Conservation (phyloP, 768 basidiomycete species). For the Xerocomus spinulosus region DNA sequence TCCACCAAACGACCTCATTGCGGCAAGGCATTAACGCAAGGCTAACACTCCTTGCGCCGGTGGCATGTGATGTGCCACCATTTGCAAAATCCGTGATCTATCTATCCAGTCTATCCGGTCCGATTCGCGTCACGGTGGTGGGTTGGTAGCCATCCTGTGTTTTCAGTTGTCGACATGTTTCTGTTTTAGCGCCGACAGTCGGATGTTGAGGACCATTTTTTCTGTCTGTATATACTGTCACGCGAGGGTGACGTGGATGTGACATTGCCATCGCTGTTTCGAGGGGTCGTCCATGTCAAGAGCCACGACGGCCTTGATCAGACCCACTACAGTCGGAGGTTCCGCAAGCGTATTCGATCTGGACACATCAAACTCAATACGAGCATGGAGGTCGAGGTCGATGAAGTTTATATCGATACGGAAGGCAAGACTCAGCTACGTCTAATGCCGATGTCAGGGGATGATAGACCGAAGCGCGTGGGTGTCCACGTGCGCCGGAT, state of each 20-base stretch:
- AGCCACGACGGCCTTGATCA: constrained; percentile 9
- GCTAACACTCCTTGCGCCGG: constrained; percentile 24
- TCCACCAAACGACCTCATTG: constrained; percentile 21
- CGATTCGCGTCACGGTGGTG: constrained; percentile 25
- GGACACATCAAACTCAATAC: constrained; percentile 21
- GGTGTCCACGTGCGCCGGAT: constrained; percentile 29
- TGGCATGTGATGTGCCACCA: constrained; percentile 24
- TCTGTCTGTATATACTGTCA: constrained; percentile 28
- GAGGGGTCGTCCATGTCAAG: constrained; percentile 25
- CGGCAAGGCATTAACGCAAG: constrained; percentile 26
- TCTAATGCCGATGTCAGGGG: constrained; percentile 12
- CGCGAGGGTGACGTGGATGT: constrained; percentile 28
- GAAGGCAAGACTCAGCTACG: constrained; percentile 23
- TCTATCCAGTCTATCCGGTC: constrained; percentile 26
- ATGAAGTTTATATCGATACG: constrained; percentile 29
- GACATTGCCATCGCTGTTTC: constrained; percentile 25
- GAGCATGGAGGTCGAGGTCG: constrained; percentile 17
- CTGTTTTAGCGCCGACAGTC: constrained; percentile 21
- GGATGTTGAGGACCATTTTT: constrained; percentile 25
- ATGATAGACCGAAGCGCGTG: constrained; percentile 17
- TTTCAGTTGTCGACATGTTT: constrained; percentile 1
- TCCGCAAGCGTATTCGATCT: constrained; percentile 21
- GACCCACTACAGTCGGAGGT: constrained; percentile 20
- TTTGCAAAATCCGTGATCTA: constrained; percentile 33
- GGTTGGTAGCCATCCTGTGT: constrained; percentile 10